phyloP scores from a whole-genome alignment of 2,329 filamentous ascomycete species.

The Fusarium tuaranense region DNA sequence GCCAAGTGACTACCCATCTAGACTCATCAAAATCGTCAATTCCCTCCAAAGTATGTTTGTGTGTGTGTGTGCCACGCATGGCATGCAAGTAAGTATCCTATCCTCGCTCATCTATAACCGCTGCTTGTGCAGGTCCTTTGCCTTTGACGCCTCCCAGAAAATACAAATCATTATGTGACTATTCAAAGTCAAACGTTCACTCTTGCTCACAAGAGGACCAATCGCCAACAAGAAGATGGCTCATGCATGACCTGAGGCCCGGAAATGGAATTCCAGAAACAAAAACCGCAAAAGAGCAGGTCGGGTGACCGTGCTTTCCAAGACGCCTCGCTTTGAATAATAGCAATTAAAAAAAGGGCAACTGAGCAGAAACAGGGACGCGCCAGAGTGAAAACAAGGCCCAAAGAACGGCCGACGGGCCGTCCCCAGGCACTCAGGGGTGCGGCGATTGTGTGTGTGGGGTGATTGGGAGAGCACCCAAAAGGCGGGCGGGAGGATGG shows the following conservation, averaged over 20 bases:
- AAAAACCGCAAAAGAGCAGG: conserved; percentile 29
- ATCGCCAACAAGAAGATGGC: neutral
- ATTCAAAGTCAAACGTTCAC: neutral
- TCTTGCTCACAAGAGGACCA: conserved; percentile 2
- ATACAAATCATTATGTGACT: conserved; percentile 26
- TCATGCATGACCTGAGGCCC: neutral
- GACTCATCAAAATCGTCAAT: conserved; percentile 31
- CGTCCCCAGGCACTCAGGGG: conserved; percentile 1
- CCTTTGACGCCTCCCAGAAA: conserved; percentile 21
- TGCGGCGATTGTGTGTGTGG: conserved; percentile 13
- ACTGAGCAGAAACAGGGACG: conserved; percentile 3
- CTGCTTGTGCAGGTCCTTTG: conserved; percentile 9
- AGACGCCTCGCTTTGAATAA: conserved; percentile 42
- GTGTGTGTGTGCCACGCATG: conserved; percentile 19
- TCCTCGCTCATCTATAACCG: conserved; percentile 24
- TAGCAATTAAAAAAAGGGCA: conserved; percentile 16
- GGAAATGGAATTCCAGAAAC: conserved; percentile 3
- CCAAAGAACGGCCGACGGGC: neutral
- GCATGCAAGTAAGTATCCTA: conserved; percentile 20
- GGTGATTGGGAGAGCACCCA: conserved; percentile 5
- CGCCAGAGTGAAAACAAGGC: conserved; percentile 15
- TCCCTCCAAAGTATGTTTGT: neutral
- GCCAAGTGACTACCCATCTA: conserved; percentile 10
- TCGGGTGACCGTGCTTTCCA: conserved; percentile 32
- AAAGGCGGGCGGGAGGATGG: conserved; percentile 15